These are phyloP conservation scores for Shiraia sp. DNA, from an alignment of 2,329 filamentous ascomycete genomes.

Conservation along the genomic window DNA sequence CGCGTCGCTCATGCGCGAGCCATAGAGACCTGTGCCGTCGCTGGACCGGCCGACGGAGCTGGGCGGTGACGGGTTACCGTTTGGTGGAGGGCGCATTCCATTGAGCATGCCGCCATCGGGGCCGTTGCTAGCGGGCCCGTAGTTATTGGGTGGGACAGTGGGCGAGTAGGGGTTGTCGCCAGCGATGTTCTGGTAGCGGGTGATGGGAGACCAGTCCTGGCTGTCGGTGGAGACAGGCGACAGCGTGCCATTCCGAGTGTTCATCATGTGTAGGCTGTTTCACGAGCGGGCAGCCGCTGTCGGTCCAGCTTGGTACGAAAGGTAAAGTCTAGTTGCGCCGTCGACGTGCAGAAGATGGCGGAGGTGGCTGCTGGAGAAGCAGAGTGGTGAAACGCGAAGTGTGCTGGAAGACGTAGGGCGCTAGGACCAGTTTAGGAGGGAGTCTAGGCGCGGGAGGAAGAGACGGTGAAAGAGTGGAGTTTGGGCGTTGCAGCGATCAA, in stretches of 20 bases:
- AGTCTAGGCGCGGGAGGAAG: too few species aligned
- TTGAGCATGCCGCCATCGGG: conserved; percentile 55
- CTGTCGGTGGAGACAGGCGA: conserved; percentile 47
- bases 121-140: conserved; percentile 40
- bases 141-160: conserved; percentile 38
- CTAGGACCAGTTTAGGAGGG: conserved; percentile 14
- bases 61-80: conserved; percentile 75
- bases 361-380: conserved; percentile 6
- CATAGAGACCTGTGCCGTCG: conserved; percentile 72
- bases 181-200: conserved; percentile 42
- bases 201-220: conserved; percentile 48
- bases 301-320: conserved; percentile 13
- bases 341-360: conserved; percentile 7
- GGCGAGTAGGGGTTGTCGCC: conserved; percentile 46
- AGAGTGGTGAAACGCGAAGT: conserved; percentile 18
- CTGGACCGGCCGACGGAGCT: conserved; percentile 86
- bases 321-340: conserved; percentile 4
- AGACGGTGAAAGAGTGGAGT: conserved; percentile 16
- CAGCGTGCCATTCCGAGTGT: conserved; percentile 44
- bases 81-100: conserved; percentile 52
- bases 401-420: conserved; percentile 12
- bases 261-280: conserved; percentile 35
- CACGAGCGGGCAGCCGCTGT: conserved; percentile 25
- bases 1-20: conserved; percentile 56
- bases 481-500: too few species aligned